A percentile compares a stretch with the other conserved stretches of the same genome.
Conservation (phyloP, 176 grass and related monocot species). For the Phragmites australis region DNA sequence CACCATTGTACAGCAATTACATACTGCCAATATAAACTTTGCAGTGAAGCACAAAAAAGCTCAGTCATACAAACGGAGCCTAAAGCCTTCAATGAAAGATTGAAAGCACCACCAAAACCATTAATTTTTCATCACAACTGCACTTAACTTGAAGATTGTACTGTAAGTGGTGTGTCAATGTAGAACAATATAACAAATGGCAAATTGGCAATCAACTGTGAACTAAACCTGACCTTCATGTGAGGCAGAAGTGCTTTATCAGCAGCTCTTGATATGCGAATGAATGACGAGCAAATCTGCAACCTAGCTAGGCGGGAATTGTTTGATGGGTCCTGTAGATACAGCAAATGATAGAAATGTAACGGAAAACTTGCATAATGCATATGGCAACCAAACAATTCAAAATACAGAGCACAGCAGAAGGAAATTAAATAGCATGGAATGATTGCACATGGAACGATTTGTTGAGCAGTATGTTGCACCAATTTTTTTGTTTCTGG, state of each 20-base stretch:
- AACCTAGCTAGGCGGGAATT: slow-evolving; percentile 82
- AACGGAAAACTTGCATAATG: slow-evolving; percentile 7
- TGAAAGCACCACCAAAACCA: background rate
- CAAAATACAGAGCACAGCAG: background rate
- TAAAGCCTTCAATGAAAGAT: background rate
- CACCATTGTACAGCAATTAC: background rate
- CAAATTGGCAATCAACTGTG: slow-evolving; percentile 19
- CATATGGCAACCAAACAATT: slow-evolving; percentile 16
- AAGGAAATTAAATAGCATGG: slow-evolving; percentile 26
- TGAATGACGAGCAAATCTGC: slow-evolving; percentile 95
- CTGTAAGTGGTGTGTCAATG: slow-evolving; percentile 7
- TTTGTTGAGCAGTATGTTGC: background rate
- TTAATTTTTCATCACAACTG: slow-evolving; percentile 6
- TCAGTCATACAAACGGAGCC: background rate
- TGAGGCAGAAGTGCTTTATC: slow-evolving; percentile 97
- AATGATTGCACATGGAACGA: background rate
- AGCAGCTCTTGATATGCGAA: slow-evolving; percentile 91
- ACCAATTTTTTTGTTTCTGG: slow-evolving; percentile 17
- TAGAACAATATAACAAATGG: slow-evolving; percentile 5
- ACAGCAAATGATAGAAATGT: slow-evolving; percentile 21
- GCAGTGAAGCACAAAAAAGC: background rate
- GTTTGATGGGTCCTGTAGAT: slow-evolving; percentile 74
- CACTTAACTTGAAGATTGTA: slow-evolving; percentile 19
- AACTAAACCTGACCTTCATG: slow-evolving; percentile 78
- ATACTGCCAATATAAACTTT: background rate